Base-by-base conservation (phyloP, 331 rosid genomes). In the Dryas integrifolia region DNA sequence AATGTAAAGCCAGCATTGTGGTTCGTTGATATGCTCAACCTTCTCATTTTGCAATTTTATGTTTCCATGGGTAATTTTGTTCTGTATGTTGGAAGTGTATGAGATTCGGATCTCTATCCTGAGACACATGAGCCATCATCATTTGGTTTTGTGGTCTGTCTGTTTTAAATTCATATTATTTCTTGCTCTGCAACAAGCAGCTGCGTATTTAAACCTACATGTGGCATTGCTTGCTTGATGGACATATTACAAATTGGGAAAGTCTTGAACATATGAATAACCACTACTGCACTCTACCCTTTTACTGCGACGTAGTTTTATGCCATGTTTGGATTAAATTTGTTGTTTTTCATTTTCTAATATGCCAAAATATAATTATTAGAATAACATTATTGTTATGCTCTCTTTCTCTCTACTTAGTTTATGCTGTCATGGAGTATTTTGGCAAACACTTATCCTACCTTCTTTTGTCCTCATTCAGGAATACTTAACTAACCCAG, bases 401-500 rank as follows among this genome's bases (percentile, higher is more conserved):
- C 52, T 62, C 53, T 46, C 69, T 77, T 8, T 7, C 48, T 10
- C 48, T 57, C 56, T 74, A 58, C 14, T 69, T 44, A 9, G 51
- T 44, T 43, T 7, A 47, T 65, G 14, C 4, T 58, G 51, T 63
- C 69, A 51, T 70, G n/a, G 60, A 57, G 72, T 78, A 39, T 48
- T 52, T 74, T 67, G 56, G 7, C 7, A 24, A 56, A 52, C 16
- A 55, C 66, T 14, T 58, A 51, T 47, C 46, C 46, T 47, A 62
- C 59, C 35, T 51, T 62, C 58, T 63, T 43, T 52, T 86, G 45
- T 82, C 70, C 30, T 65, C 21, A 72, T 81, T 80, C 92, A 91
- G 97, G 97, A 91, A 82, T 91, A 91, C 86, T 85, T 91, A 9
- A 46, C 81, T 56, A 81, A 66, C 41, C 92, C 97, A 0, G 91